Base-by-base conservation (phyloP, 2,329 filamentous ascomycete genomes). In the Pseudogymnoascus sp. region DNA sequence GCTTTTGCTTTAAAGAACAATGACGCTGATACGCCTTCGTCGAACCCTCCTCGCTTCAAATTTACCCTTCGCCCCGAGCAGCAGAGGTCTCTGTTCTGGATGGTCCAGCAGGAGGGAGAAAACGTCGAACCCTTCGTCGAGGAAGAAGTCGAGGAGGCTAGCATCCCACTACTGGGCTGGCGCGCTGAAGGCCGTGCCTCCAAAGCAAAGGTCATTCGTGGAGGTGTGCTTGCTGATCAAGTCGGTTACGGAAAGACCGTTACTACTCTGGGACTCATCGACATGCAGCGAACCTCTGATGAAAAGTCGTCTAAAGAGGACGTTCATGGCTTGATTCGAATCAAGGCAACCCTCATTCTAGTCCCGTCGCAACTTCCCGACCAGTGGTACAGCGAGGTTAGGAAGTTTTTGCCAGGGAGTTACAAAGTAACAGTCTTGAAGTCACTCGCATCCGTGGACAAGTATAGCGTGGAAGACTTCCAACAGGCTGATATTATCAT, bases 161-260 rank as follows among this genome's bases (percentile, higher is more conserved):
- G 78, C 1, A 70, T 86, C 11, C 68, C 75, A 0, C 70, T 77
- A 22, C 69, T 87, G 31, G 78, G 80, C 10, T 88, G 84, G 82
- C 79, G 82, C 63, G 78, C 79, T 2, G 85, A 88, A 70, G 84
- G 77, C 1, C 74, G 72, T n/a, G 81, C 79, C n/a, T 68, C 78
- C 64, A 70, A 76, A 37, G 24, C 71, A n/a, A 59, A 76, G 61
- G 37, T 64, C 33, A 65, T 86, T 41, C 79, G 78, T 16, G 86
- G 87, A 11, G 87, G 86, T 4, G 78, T 89, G 16, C 76, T 88
- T 35, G 85, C 85, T 2, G 85, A 88, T 68, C 78, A 84, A 50
- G 84, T 88, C 35, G 86, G 84, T 0, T 89, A 86, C 69, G 87
- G 87, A 0, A 89, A 90, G 68, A 89, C 87, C 0, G 81, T 85